A percentile compares a stretch with the other conserved stretches of the same genome.
Conservation (phyloP, 345 rosid species). For the Noccaea caerulescens region DNA sequence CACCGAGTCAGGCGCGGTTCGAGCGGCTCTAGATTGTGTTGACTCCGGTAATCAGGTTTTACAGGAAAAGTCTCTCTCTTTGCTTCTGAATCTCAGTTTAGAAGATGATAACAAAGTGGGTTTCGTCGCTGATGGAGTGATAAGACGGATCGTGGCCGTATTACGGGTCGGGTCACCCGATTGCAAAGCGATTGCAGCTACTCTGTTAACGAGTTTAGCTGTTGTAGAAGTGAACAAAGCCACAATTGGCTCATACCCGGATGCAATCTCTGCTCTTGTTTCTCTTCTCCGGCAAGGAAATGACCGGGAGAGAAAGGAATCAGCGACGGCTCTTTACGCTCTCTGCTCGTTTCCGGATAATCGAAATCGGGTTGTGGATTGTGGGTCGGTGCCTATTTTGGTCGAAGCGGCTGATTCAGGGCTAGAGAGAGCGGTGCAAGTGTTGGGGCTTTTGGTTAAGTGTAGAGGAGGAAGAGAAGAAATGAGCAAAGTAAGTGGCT, state of each 20-base stretch:
- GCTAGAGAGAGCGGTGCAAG: slow-evolving; percentile 84
- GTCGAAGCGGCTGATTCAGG: slow-evolving; percentile 64
- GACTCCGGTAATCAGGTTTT: slow-evolving; percentile 50
- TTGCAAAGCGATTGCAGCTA: slow-evolving; percentile 83
- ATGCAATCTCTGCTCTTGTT: slow-evolving; percentile 68
- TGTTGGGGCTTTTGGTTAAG: slow-evolving; percentile 80
- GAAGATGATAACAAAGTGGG: slow-evolving; percentile 97
- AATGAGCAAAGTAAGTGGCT: slow-evolving; percentile 61
- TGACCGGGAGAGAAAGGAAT: slow-evolving; percentile 79
- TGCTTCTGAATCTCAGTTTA: slow-evolving; percentile 84
- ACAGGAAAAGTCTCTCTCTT: slow-evolving; percentile 74
- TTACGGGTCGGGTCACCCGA: slow-evolving; percentile 63
- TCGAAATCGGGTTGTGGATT: slow-evolving; percentile 63
- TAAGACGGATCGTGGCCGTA: slow-evolving; percentile 59
- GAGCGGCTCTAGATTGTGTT: slow-evolving; percentile 66
- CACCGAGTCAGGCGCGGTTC: slow-evolving; percentile 84
- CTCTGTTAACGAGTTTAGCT: slow-evolving; percentile 85
- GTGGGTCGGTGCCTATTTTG: slow-evolving; percentile 75
- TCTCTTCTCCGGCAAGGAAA: slow-evolving; percentile 62
- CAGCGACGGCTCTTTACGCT: slow-evolving; percentile 88
- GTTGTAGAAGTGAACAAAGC: slow-evolving; percentile 97
- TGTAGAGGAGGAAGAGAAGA: slow-evolving; percentile 88
- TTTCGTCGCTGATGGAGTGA: slow-evolving; percentile 88
- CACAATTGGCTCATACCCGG: slow-evolving; percentile 80
- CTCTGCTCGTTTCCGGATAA: slow-evolving; percentile 79